A percentile compares a stretch with the other conserved stretches of the same genome.
These are phyloP conservation scores for Solanum tarijense DNA, from an alignment of 257 asterid species.

Conservation along the genomic window DNA sequence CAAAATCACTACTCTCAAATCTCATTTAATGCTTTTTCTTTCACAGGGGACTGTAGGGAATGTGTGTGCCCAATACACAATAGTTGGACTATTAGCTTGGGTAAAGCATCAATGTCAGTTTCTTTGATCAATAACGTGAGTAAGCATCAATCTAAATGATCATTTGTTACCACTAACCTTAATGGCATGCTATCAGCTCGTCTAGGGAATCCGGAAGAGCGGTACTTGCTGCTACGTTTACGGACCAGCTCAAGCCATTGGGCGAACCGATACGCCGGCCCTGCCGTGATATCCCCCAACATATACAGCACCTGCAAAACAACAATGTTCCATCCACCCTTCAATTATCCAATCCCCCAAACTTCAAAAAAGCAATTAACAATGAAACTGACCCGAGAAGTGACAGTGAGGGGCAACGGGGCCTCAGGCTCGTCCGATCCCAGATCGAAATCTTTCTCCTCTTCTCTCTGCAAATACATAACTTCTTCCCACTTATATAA, in stretches of 20 bases:
- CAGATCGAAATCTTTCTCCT: constrained; percentile 67
- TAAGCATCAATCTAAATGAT: not conserved
- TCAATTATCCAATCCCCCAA: not conserved
- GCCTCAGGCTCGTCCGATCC: constrained; percentile 59
- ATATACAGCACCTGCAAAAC: constrained; percentile 77
- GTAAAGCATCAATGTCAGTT: not conserved
- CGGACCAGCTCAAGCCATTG: constrained; percentile 99
- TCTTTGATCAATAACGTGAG: not conserved
- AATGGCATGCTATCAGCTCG: constrained; percentile 55
- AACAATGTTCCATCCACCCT: not conserved
- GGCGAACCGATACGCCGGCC: constrained; percentile 82
- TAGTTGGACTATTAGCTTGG: not conserved
- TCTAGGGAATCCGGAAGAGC: constrained; percentile 86
- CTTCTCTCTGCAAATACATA: constrained; percentile 68
- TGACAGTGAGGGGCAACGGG: constrained; percentile 89
- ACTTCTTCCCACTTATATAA: not conserved
- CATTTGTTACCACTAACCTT: constrained; percentile 24
- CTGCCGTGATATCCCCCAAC: constrained; percentile 95
- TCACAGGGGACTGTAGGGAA: not conserved
- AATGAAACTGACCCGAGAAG: constrained; percentile 57
- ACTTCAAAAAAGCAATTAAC: not conserved
- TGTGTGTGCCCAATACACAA: not conserved
- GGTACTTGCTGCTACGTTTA: constrained; percentile 71
- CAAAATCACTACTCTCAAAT: not conserved
- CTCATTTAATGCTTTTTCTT: not conserved